Base-by-base conservation (phyloP, 2,329 filamentous ascomycete genomes). In the Colletotrichum lentis region DNA sequence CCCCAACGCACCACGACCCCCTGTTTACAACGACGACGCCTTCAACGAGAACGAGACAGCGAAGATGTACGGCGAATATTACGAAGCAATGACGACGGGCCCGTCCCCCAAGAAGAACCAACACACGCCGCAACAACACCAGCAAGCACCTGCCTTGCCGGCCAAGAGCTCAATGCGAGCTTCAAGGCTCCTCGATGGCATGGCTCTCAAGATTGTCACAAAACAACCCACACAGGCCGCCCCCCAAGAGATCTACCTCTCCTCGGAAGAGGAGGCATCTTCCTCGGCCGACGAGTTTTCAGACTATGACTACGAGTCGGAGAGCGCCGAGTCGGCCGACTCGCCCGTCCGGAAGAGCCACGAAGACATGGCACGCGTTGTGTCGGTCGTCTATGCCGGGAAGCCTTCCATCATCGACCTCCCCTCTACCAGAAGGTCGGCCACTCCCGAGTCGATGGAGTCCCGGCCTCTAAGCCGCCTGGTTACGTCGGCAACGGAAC, bases 251-350 rank as follows among this genome's bases (percentile, higher is more conserved):
- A 73, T 86, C 66, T 90, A 90, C 75, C 83, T 90, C 31, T 90
- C 87, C 2, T 89, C 87, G 0, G 88, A 90, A 71, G 88, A 90
- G 74, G 88, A 90, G 70, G 86, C 83, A 37, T 90, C 88, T 1
- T 88, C 88, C 1, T 86, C 85, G 20, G 84, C 85, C 53, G 87
- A 88, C 76, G 84, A 87, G 76, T 85, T 85, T 70, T 88, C 86
- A 63, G 85, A 87, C 73, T 83, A 83, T 73, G 83, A 84, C 58
- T 80, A 79, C 69, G 80, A 80, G 67, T 76, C 75, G 52, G 74
- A 78, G 62, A 81, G 76, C 67, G 81, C 80, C 58, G 71, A 71
- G 49, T 70, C 70, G 35, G 67, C 71, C 10, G 61, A 70, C 18
- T 76, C 75, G n/a, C 73, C 74, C n/a, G 50, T 66, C 2, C 71